These are phyloP conservation scores for Magnolia sinica DNA, from an alignment of 164 flowering plant genomes.

Conservation along the genomic window DNA sequence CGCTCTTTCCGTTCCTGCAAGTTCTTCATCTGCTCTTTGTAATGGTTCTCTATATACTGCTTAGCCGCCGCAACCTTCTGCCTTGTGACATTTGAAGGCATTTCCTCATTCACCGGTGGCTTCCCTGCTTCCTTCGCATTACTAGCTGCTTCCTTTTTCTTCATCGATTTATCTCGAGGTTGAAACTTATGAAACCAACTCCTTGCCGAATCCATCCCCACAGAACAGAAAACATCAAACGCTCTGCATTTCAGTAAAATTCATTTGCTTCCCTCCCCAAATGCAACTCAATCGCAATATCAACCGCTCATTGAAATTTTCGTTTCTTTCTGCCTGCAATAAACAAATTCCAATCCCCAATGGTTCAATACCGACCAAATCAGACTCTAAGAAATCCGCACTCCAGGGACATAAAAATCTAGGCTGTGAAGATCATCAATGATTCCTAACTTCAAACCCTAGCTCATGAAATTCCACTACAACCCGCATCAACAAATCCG, in stretches of 20 bases:
- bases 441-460: background rate
- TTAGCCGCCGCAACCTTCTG: conserved; percentile 96
- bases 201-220: conserved; percentile 30
- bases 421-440: background rate
- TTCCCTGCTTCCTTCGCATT: conserved; percentile 44
- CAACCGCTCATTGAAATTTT: background rate
- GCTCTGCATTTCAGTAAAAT: background rate
- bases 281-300: background rate
- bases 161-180: conserved; percentile 43
- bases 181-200: conserved; percentile 61
- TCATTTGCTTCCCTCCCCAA: background rate
- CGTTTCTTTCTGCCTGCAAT: background rate
- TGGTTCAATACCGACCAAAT: background rate
- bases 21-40: conserved; percentile 86
- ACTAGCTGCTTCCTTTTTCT: conserved; percentile 40
- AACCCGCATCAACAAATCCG: background rate
- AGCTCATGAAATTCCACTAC: background rate
- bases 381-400: background rate
- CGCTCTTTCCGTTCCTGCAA: conserved; percentile 79
- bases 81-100: conserved; percentile 76
- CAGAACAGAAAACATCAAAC: background rate
- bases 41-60: conserved; percentile 92
- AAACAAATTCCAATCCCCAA: background rate
- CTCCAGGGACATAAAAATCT: background rate
- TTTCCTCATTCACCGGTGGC: conserved; percentile 46